These are phyloP conservation scores for Rhytidiadelphus loreus DNA, from an alignment of 225 moss, liverwort and hornwort species.

Conservation along the genomic window DNA sequence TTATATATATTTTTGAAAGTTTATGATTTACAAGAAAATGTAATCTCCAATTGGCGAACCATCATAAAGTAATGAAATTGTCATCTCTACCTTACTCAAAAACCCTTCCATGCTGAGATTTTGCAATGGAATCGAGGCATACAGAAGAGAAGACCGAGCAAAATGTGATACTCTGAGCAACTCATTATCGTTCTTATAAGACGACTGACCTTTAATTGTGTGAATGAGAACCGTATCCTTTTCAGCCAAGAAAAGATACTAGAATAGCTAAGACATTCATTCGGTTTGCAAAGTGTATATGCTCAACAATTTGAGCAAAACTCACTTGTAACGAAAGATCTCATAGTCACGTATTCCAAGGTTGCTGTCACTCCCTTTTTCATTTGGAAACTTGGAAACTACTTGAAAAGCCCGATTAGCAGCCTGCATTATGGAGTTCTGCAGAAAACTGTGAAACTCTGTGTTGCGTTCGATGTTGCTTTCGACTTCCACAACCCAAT, in stretches of 20 bases:
- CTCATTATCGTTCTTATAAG: neutral
- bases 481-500: conserved; percentile 87
- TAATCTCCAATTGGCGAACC: neutral
- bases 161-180: neutral
- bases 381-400: conserved; percentile 35
- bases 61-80: neutral
- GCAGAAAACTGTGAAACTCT: conserved; percentile 66
- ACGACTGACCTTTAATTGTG: neutral
- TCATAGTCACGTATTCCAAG: conserved; percentile 37
- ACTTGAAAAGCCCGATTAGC: conserved; percentile 53
- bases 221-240: neutral
- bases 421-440: conserved; percentile 41
- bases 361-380: conserved; percentile 1
- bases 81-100: neutral
- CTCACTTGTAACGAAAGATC: conserved; percentile 57
- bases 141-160: neutral
- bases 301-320: neutral
- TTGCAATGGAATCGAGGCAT: neutral
- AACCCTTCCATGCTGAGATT: neutral
- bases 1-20: neutral
- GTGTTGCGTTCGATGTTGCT: conserved; percentile 73
- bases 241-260: neutral
- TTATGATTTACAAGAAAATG: neutral
- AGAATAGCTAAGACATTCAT: neutral
- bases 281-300: neutral